Evolutionary conservation across 202 grass and related monocot genomes (phyloP).

Genomic region (Elaeis oleifera): DNA sequence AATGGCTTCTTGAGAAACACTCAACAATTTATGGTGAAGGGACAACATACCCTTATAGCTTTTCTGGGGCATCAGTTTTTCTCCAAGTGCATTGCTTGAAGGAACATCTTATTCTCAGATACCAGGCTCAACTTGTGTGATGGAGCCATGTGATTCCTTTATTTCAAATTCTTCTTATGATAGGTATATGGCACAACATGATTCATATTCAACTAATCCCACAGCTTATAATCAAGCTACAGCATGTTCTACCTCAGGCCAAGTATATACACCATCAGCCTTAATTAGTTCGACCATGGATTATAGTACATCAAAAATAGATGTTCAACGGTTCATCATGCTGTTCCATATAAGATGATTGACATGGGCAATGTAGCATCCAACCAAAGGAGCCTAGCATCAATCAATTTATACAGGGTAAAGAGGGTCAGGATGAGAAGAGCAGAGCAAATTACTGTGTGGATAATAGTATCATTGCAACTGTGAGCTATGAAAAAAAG

Average conservation of each 20-base stretch:
- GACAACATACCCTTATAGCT: neutral
- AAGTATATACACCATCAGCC: conserved; percentile 5
- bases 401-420: neutral
- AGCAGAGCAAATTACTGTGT: neutral
- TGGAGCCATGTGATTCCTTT: neutral
- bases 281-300: conserved; percentile 17
- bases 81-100: conserved; percentile 8
- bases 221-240: conserved; percentile 13
- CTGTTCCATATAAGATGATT: conserved; percentile 11
- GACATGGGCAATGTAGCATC: conserved; percentile 27
- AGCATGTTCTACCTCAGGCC: conserved; percentile 11
- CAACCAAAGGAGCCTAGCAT: neutral
- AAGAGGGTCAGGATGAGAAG: conserved; percentile 17
- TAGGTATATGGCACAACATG: conserved; percentile 21
- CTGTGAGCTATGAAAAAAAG: neutral
- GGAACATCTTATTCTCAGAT: neutral
- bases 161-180: conserved; percentile 13
- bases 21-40: neutral
- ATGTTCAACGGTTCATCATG: conserved; percentile 1
- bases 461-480: neutral
- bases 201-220: conserved; percentile 7
- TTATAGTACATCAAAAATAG: neutral
- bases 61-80: neutral
- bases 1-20: conserved; percentile 9
- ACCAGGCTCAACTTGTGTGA: neutral